phyloP scores from a whole-genome alignment of 2,329 filamentous ascomycete species.

The Neofusicoccum sp. region DNA sequence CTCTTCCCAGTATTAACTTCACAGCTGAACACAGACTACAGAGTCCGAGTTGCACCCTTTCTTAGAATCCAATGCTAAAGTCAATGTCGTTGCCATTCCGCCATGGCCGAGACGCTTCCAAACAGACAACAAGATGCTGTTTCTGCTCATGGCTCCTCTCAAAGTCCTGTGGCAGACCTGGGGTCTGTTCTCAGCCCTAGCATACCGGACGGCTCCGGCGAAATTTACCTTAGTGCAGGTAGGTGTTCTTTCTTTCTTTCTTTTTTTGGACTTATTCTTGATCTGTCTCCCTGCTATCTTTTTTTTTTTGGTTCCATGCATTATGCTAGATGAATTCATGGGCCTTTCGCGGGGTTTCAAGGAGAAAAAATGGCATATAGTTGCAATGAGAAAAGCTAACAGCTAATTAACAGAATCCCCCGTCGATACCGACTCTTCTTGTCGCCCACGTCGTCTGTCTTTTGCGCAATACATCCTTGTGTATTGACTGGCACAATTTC shows the following conservation, averaged over 20 bases:
- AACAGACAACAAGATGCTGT: constrained; percentile 70
- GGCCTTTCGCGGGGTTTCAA: too few relatives aligned
- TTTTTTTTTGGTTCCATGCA: not conserved
- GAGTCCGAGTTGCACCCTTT: constrained; percentile 84
- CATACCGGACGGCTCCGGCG: constrained; percentile 72
- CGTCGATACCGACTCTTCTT: constrained; percentile 87
- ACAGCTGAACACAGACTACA: constrained; percentile 30
- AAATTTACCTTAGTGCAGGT: constrained; percentile 86
- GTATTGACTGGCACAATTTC: constrained; percentile 99
- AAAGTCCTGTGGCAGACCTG: constrained; percentile 85
- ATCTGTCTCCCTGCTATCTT: not conserved
- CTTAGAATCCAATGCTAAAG: constrained; percentile 67
- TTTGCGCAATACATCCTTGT: constrained; percentile 75
- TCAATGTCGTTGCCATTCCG: constrained; percentile 71
- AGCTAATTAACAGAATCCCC: constrained; percentile 70
- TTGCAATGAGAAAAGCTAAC: not conserved
- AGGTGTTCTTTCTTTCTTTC: not conserved
- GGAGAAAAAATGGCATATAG: not conserved
- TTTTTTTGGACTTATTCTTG: not conserved
- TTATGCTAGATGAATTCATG: too few relatives aligned
- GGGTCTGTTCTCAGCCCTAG: constrained; percentile 70
- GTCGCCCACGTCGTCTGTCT: constrained; percentile 73
- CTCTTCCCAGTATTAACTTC: not conserved
- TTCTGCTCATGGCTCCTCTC: constrained; percentile 75
- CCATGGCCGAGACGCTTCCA: constrained; percentile 68